Evolutionary conservation across 169 alveolate species (phyloP), one percentile per base, ranked within the genome.

Genomic region (Sarcocystis neurona): DNA sequence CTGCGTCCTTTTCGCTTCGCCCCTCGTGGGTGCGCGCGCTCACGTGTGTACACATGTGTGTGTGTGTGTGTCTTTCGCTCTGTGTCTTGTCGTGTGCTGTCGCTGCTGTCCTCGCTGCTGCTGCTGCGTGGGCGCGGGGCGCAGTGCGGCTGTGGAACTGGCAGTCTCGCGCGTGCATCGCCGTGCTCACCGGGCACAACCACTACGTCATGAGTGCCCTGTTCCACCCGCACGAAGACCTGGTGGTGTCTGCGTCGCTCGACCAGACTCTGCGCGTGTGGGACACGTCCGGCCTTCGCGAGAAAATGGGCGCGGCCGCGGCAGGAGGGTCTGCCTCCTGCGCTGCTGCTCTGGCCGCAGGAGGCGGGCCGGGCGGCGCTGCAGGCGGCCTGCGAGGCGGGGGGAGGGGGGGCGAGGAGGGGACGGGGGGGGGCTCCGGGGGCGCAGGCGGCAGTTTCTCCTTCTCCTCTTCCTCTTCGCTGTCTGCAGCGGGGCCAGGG

Each of bases 201-300:
- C 99, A 97, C 93, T 97, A 97, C 92, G 99, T 98, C 18, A 98
- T 98, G 99, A 95, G 98, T 88, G 98, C 99, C 15, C 95, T 93
- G 70, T 98, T 98, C 93, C 99, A 98, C 91, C 99, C 98, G 30
- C 94, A 94, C 79, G 98, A 97, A 90, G 99, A 97, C 90, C 86
- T 97, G 90, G 95, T 98, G 66, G 98, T 96, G 20, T 96, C 99
- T 27, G 97, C 99, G 41, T 95, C 98, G 44, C 91, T 98, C 88
- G 99, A 97, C 90, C 96, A 97, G 91, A 96, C 99, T 12, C 95
- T 98, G 34, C 94, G 99, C 79, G 95, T 98, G n/a, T 98, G 99
- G 99, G 99, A 97, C 84, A 96, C 96, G 37, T 93, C 98, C 8
- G 96, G 96, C 34, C 94, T 97, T 50, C 94, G 97, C 79, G 97